Evolutionary conservation across 2,329 filamentous ascomycete species (phyloP), one percentile per base, ranked within the genome.

Genomic region (Pseudogymnoascus sp.): DNA sequence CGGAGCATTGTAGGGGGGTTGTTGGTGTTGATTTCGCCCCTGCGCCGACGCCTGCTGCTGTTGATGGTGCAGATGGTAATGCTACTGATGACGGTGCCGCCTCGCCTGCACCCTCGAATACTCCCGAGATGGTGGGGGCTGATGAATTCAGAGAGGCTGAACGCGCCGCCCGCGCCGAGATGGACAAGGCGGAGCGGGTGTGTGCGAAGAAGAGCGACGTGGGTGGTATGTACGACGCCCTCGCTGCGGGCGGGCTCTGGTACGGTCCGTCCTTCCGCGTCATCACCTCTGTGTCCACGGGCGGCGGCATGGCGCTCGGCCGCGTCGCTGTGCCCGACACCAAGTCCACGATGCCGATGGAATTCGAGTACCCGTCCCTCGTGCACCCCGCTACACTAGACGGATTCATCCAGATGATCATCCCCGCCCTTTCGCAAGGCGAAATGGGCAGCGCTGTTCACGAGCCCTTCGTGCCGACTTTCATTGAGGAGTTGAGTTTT

Each of bases 1-100:
- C 78, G 0, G 80, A 85, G 66, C 79, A 85, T 65, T 83, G 81
- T 67, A 72, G 76, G 30, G 79, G 80, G n/a, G 71, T 80, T 3
- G 72, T 83, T 6, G 70, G 74, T 5, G 73, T 78, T 2, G 67
- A 70, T 34, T 63, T 69, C 6, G 62, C 64, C 6, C 71, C 76
- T n/a, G 64, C 67, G 1, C 63, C 67, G 1, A 77, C 79, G 62
- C 73, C 74, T 3, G 74, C 79, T 1, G 74, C 77, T 58, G 71
- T 73, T 30, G 65, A 4, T 22, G 38, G 37, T 11, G 16, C 34
- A 4, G 34, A 37, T 37, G 34, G 12, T 37, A 14, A 2, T n/a
- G 34, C 3, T 37, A 14, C 18, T 14, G 7, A 4, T 30, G 28
- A 4, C 28, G 28, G 4, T 30, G 7, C 28, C 28, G 4, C 28